phyloP scores from a whole-genome alignment of 179 eudicot genomes.

The Vitellaria paradoxa region DNA sequence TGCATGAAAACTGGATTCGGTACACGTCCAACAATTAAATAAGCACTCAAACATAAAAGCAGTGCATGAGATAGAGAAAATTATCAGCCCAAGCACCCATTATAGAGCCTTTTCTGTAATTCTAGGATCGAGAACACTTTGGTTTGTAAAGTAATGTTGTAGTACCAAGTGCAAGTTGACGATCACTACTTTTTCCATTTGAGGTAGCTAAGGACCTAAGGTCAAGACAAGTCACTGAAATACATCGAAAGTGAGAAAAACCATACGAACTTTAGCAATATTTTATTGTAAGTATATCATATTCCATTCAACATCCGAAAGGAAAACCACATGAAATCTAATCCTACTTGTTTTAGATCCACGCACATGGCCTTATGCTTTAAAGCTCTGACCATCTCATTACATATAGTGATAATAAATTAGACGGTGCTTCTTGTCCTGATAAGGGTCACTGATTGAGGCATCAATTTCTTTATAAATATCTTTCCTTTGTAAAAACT shows the following conservation, averaged over 20 bases:
- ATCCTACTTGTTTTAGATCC: constrained; percentile 33
- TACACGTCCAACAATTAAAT: not conserved
- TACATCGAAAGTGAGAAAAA: constrained; percentile 5
- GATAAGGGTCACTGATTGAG: constrained; percentile 16
- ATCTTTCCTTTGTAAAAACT: too few relatives aligned
- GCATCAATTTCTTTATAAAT: not conserved
- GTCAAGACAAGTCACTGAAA: not conserved
- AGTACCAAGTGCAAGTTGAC: not conserved
- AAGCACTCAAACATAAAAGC: not conserved
- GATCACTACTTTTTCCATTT: not conserved
- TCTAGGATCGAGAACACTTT: not conserved
- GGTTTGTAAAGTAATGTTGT: not conserved
- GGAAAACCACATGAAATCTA: constrained; percentile 42
- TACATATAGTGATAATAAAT: not conserved
- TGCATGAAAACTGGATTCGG: not conserved
- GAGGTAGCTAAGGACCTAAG: not conserved
- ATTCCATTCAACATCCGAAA: constrained; percentile 16
- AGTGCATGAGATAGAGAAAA: not conserved
- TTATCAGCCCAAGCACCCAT: not conserved
- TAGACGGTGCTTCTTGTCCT: constrained; percentile 21
- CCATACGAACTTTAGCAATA: not conserved
- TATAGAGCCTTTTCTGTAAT: not conserved
- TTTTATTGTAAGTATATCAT: constrained; percentile 1
- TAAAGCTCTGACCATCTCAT: constrained; percentile 11
- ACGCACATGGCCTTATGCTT: constrained; percentile 24